Evolutionary conservation across 768 basidiomycete genomes (phyloP), one percentile per base, ranked within the genome.

Genomic region (Mycena latifolia): DNA sequence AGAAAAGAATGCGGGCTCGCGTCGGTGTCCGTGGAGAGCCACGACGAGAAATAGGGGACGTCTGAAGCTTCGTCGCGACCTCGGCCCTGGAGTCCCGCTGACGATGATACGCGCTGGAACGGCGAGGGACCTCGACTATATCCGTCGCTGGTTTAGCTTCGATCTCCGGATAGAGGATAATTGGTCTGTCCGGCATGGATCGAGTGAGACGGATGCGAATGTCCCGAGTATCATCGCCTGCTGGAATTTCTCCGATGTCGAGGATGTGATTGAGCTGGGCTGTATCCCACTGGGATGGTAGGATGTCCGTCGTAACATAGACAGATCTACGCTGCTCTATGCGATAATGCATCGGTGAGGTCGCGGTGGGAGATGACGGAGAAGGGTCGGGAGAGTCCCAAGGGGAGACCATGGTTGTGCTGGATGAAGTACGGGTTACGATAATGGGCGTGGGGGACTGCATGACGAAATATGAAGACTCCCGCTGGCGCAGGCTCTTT

Each of bases 1-100:
- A 91, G 73, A 92, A 92, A 3, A 88, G 74, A 61, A 91, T 81
- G 7, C 79, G 80, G 9, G 75, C 72, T 11, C 78, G 76, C 24
- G 75, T 77, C 25, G 71, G 75, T 7, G 63, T 66, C 33, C 69
- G 69, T 12, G 73, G 73, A 22, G 71, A 70, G 28, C 65, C 51
- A 51, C 71, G 67, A 41, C 47, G 65, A 47, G 74, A 69, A 27
- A 64, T 63, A 15, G 72, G 68, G 17, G 75, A 69, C 67, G 15
- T 31, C 41, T 69, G 73, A 33, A 24, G 39, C 33, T 35, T 55
- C 35, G 63, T 14, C 27, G 39, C 53, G 20, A 47, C 41, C 39
- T 61, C 59, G 17, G 55, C 65, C 43, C 31, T 62, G n/a, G 69
- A 66, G 2, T 59, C 41, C 39, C 66, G 39, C 24, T n/a, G 56